Conservation (phyloP, 441 rosid genomes). For the Euphorbia corollata region DNA sequence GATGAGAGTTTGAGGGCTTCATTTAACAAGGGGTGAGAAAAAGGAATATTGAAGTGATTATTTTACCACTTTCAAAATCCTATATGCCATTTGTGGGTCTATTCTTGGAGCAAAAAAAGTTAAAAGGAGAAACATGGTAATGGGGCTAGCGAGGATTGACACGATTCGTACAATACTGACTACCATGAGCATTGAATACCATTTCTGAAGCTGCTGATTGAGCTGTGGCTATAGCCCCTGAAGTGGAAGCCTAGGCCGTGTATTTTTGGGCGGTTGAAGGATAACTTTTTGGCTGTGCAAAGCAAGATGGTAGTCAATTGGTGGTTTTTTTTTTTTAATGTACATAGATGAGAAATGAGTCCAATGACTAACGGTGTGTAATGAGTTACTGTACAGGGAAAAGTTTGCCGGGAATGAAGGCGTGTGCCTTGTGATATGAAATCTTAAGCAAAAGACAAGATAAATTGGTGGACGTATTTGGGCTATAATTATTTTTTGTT, state of each 20-base stretch:
- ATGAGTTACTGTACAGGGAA: constrained; percentile 35
- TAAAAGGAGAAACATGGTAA: constrained; percentile 9
- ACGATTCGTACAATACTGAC: constrained; percentile 2
- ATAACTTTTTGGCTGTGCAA: constrained; percentile 24
- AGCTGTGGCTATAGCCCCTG: constrained; percentile 14
- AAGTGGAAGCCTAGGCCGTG: constrained; percentile 17
- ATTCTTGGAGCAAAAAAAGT: constrained; percentile 5
- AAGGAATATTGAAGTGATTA: constrained; percentile 10
- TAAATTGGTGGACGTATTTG: constrained; percentile 21
- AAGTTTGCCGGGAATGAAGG: constrained; percentile 19
- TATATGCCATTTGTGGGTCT: constrained; percentile 17
- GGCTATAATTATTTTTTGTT: constrained; percentile 16
- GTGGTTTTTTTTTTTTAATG: constrained; percentile 22
- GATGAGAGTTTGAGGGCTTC: constrained; percentile 70
- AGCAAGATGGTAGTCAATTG: constrained; percentile 15
- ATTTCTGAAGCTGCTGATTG: constrained; percentile 12
- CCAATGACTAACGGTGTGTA: constrained; percentile 28
- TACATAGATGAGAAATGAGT: constrained; percentile 37
- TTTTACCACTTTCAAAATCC: constrained; percentile 18
- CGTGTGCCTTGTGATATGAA: constrained; percentile 18
- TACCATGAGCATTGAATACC: background rate
- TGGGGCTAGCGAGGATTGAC: constrained; percentile 28
- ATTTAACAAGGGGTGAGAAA: constrained; percentile 44
- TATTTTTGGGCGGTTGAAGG: constrained; percentile 22
- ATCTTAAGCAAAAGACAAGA: constrained; percentile 6